Conservation (phyloP, 305 asterid genomes). For the Petunia hybrid region DNA sequence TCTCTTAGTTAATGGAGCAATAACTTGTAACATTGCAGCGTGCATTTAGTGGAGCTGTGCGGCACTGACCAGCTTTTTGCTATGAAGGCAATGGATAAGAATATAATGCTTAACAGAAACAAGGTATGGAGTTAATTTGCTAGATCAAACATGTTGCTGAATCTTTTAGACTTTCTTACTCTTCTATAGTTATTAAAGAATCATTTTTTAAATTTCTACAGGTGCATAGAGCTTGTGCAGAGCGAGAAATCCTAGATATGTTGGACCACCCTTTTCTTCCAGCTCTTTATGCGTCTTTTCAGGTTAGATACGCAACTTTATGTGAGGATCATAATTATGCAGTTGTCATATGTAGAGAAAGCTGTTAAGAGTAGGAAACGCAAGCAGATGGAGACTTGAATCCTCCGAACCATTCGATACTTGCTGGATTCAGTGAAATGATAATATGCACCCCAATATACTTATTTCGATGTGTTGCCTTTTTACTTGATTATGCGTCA, state of each 20-base stretch:
- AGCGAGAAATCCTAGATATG: slow-evolving; percentile 93
- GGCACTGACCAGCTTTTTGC: slow-evolving; percentile 84
- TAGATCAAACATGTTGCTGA: slow-evolving; percentile 16
- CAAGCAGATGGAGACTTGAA: not conserved
- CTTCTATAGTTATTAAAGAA: slow-evolving; percentile 15
- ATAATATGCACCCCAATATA: not conserved
- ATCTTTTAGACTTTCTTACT: slow-evolving; percentile 23
- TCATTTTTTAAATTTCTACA: slow-evolving; percentile 38
- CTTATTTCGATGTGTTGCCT: not conserved
- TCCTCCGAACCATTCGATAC: not conserved
- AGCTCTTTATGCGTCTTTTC: slow-evolving; percentile 95
- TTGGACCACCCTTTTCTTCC: slow-evolving; percentile 99
- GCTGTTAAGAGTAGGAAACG: not conserved
- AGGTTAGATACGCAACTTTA: slow-evolving; percentile 55
- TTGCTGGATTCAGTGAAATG: not conserved
- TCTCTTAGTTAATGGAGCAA: not conserved
- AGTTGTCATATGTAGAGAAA: not conserved
- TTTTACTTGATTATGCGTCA: not conserved
- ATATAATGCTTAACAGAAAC: slow-evolving; percentile 87
- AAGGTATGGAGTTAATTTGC: slow-evolving; percentile 59
- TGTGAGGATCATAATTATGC: not conserved
- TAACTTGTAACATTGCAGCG: slow-evolving; percentile 56
- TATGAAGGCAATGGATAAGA: slow-evolving; percentile 98
- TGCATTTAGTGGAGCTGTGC: slow-evolving; percentile 86
- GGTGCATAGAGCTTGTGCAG: slow-evolving; percentile 99